Base-by-base conservation (phyloP, 768 basidiomycete genomes). In the Termitomyces eurrhizus region DNA sequence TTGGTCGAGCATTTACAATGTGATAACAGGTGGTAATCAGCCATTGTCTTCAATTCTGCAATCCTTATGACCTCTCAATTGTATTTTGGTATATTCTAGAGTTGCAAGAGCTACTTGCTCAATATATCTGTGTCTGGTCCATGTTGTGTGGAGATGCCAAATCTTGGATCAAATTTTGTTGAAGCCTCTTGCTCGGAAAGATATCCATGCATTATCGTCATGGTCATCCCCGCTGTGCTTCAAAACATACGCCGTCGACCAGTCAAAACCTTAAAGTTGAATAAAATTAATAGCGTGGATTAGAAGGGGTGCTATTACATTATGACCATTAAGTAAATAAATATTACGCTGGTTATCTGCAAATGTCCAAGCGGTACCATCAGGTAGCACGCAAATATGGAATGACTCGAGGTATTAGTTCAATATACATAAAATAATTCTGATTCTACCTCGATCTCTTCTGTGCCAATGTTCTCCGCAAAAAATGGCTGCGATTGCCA, bases 401-500 rank as follows among this genome's bases (percentile, higher is more conserved):
- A 33, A 13, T 32, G 41, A 18, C 41, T 55, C 53, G n/a, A 42
- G n/a, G 29, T 33, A 55, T 55, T 55, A 33, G 50, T 29, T 73
- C 62, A 72, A 64, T 75, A 74, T 21, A 72, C 69, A 62, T 72
- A 71, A 52, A 72, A 73, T 45, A 72, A 62, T 64, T 74, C 71
- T 14, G 70, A 70, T 51, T 75, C 73, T 65, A 77, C 49, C 36
- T 74, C 65, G 61, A 67, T 65, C 32, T 74, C 71, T 41, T 75
- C 73, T 39, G 62, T 65, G 21, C 72, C 68, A 41, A 64, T 68
- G 54, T 66, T 63, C 53, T 70, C 68, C 52, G 62, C 66, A 50
- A 72, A 70, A 14, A 83, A 72, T 18, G 83, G 76, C 49, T 79
- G 76, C 1, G 83, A 82, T 69, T 81, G 80, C 85, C 85, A 86